phyloP scores from a whole-genome alignment of 352 stramenopile species.

The Phytophthora nicotianae region DNA sequence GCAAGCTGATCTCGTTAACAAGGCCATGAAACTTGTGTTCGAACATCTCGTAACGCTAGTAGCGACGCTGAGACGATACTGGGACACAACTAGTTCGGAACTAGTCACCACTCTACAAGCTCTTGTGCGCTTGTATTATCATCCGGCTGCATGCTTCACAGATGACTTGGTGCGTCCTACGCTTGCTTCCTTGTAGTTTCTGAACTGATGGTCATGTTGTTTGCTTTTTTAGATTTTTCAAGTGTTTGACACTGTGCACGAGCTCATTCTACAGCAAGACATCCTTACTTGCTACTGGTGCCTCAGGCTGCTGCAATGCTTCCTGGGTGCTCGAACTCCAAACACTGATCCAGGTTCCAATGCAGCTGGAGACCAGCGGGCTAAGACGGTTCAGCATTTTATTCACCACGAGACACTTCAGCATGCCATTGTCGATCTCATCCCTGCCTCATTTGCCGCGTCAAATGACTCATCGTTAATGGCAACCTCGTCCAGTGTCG shows the following conservation, averaged over 20 bases:
- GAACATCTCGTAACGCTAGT: slow-evolving; percentile 50
- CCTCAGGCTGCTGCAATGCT: slow-evolving; percentile 64
- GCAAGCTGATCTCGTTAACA: slow-evolving; percentile 47
- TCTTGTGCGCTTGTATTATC: slow-evolving; percentile 52
- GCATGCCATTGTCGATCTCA: slow-evolving; percentile 55
- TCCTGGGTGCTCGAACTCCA: slow-evolving; percentile 47
- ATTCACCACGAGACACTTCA: slow-evolving; percentile 54
- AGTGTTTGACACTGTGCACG: slow-evolving; percentile 58
- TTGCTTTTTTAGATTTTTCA: slow-evolving; percentile 39
- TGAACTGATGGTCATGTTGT: slow-evolving; percentile 12
- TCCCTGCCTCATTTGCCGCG: slow-evolving; percentile 49
- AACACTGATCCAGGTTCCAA: slow-evolving; percentile 31
- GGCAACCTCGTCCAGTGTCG: slow-evolving; percentile 21
- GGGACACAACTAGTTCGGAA: slow-evolving; percentile 39
- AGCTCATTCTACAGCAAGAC: slow-evolving; percentile 64
- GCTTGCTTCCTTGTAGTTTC: slow-evolving; percentile 1
- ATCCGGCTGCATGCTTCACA: slow-evolving; percentile 47
- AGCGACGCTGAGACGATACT: slow-evolving; percentile 40
- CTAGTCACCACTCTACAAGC: slow-evolving; percentile 57
- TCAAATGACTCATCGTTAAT: slow-evolving; percentile 32
- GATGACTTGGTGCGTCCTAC: slow-evolving; percentile 37
- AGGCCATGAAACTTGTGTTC: slow-evolving; percentile 52
- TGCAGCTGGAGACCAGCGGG: slow-evolving; percentile 43
- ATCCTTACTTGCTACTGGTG: slow-evolving; percentile 74
- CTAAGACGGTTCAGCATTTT: slow-evolving; percentile 66